Base-by-base conservation (phyloP, 177 flowering plant genomes). In the Tripterygium wilfordii region DNA sequence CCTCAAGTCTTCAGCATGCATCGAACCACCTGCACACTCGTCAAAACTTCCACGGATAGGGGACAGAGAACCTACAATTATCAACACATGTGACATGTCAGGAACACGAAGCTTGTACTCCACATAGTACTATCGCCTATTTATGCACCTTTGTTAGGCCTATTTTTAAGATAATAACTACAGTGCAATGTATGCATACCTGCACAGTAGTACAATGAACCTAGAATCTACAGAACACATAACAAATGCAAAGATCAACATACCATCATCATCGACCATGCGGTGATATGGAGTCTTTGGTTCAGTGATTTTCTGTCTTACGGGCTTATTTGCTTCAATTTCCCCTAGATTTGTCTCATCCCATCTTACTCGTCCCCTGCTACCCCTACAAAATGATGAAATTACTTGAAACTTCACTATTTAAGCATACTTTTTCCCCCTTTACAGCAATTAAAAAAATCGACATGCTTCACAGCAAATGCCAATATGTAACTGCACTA, bases 241-340 rank as follows among this genome's bases (percentile, higher is more conserved):
- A 7, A 10, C 8, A 3, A 35, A 27, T 40, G 3, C 2, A 35
- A 15, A 33, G 45, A 31, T 32, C 36, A n/a, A n/a, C 69, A 38
- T 63, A 83, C 94, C 91, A 69, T 82, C 92, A 38, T 79, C 95
- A 58, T 90, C 92, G 63, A 77, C 66, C 96, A 85, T 81, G 29
- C 70, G 92, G 66, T 87, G 99, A 65, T 79, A 94, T 8, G 99
- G 99, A 8, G 99, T 94, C 88, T 94, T 94, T 31, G 99, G 99
- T 68, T 94, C 99, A 47, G 96, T 85, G 18, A 94, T 94, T 71
- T 94, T 94, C 79, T 94, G 97, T 74, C 99, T 87, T 28, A 81
- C 88, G 44, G 99, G 99, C 62, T 94, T 94, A 53, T 76, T 89
- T 44, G 86, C 74, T 71, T 94, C 99, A 54, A 94, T 94, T 62